A percentile compares a stretch with the other conserved stretches of the same genome.
Conservation (phyloP, 371 early-diverging fungal species). For the Apophysomyces sp. region DNA sequence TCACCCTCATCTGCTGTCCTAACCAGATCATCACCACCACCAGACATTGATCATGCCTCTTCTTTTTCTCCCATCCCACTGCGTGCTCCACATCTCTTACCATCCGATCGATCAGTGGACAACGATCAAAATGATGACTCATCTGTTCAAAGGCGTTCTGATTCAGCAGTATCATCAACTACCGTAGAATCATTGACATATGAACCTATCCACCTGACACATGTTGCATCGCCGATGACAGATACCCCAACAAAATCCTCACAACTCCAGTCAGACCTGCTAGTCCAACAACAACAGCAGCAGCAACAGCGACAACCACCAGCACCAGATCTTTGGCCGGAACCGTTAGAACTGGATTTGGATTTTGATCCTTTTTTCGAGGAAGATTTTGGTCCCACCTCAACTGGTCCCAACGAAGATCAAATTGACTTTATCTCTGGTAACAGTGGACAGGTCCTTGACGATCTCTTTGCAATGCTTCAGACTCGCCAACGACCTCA, state of each 20-base stretch:
- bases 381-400: constrained; percentile 31
- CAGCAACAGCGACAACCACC: not conserved
- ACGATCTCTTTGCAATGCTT: constrained; percentile 27
- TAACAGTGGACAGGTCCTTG: constrained; percentile 24
- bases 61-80: not conserved
- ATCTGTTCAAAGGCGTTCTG: no score
- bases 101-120: constrained; percentile 13
- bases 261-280: constrained; percentile 8
- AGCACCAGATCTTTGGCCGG: not conserved
- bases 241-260: not conserved
- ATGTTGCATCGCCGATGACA: not conserved
- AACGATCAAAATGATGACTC: constrained; percentile 1
- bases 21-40: constrained; percentile 1
- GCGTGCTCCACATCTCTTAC: not conserved
- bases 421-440: constrained; percentile 3
- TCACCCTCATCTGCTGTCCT: not conserved
- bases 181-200: no score
- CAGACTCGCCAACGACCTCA: constrained; percentile 28
- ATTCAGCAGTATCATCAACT: no score
- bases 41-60: not conserved
- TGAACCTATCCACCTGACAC: not conserved
- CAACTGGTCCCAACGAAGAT: constrained; percentile 2
- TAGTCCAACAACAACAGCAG: not conserved
- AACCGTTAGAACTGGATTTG: constrained; percentile 11
- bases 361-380: constrained; percentile 33